Evolutionary conservation across 768 basidiomycete species (phyloP).

Genomic region (Lactarius hatsudake): DNA sequence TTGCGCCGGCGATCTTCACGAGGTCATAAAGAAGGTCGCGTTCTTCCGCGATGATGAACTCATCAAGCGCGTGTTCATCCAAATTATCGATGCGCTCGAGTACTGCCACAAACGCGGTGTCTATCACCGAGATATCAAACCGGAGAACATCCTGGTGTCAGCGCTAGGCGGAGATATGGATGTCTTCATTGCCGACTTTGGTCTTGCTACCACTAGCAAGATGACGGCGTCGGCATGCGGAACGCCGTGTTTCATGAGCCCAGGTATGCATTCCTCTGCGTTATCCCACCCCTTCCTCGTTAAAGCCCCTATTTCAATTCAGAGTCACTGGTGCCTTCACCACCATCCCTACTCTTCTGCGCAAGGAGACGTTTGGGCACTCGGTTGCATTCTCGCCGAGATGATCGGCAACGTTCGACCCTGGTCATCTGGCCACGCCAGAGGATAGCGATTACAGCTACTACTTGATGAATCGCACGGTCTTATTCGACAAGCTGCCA

Average conservation of each 20-base stretch:
- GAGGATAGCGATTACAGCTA: neutral
- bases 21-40: slow-evolving; percentile 1
- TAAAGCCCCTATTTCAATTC: neutral
- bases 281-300: neutral
- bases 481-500: slow-evolving; percentile 3
- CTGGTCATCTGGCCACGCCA: slow-evolving; percentile 1
- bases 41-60: slow-evolving; percentile 17
- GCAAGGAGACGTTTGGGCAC: slow-evolving; percentile 20
- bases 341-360: slow-evolving; percentile 11
- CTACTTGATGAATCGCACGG: slow-evolving; percentile 4
- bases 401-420: slow-evolving; percentile 14
- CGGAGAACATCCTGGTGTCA: slow-evolving; percentile 2
- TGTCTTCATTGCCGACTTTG: slow-evolving; percentile 15
- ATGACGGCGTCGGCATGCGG: slow-evolving; percentile 4
- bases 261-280: slow-evolving; percentile 1
- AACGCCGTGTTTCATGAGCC: slow-evolving; percentile 15
- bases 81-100: slow-evolving; percentile 19
- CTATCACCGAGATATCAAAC: slow-evolving; percentile 6
- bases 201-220: slow-evolving; percentile 14
- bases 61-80: slow-evolving; percentile 16
- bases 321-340: slow-evolving; percentile 8
- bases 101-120: slow-evolving; percentile 19
- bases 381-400: slow-evolving; percentile 21
- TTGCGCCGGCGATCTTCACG: slow-evolving; percentile 14
- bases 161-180: slow-evolving; percentile 8